Evolutionary conservation across 129 eudicot genomes (phyloP).

Genomic region (Flaveria robusta): DNA sequence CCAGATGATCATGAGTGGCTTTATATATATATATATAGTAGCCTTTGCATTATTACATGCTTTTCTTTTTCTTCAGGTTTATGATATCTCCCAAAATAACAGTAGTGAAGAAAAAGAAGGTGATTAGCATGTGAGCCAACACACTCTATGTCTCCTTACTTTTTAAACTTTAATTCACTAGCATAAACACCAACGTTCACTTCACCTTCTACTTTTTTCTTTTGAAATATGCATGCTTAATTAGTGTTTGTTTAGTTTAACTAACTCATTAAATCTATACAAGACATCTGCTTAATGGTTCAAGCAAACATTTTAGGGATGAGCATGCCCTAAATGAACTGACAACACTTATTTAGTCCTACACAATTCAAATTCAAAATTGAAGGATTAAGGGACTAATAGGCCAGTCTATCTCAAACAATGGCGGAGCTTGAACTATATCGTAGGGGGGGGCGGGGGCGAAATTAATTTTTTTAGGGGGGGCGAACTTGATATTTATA

Average conservation of each 20-base stretch:
- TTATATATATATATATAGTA: slow-evolving; percentile 21
- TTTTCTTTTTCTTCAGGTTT: slow-evolving; percentile 41
- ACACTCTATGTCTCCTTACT: slow-evolving; percentile 64
- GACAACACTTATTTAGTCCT: too few relatives aligned
- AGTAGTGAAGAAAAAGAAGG: slow-evolving; percentile 59
- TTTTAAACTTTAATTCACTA: slow-evolving; percentile 18
- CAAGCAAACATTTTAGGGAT: too few relatives aligned
- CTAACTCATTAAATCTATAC: neutral
- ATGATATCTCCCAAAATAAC: slow-evolving; percentile 50
- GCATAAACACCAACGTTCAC: slow-evolving; percentile 7
- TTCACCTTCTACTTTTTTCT: slow-evolving; percentile 11
- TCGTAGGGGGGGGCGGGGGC: too few relatives aligned
- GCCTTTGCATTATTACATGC: slow-evolving; percentile 39
- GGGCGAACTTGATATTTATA: too few relatives aligned
- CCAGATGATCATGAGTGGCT: slow-evolving; percentile 34
- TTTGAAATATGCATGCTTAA: too few relatives aligned
- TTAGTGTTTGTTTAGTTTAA: neutral
- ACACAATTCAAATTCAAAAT: too few relatives aligned
- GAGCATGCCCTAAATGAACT: too few relatives aligned
- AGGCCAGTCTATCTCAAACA: too few relatives aligned
- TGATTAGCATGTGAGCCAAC: slow-evolving; percentile 79
- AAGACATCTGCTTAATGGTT: neutral
- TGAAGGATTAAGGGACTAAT: too few relatives aligned
- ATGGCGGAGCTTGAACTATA: too few relatives aligned
- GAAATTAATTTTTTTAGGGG: too few relatives aligned